phyloP scores from a whole-genome alignment of 2,329 filamentous ascomycete species.

The Chrysoporthe puriensis region DNA sequence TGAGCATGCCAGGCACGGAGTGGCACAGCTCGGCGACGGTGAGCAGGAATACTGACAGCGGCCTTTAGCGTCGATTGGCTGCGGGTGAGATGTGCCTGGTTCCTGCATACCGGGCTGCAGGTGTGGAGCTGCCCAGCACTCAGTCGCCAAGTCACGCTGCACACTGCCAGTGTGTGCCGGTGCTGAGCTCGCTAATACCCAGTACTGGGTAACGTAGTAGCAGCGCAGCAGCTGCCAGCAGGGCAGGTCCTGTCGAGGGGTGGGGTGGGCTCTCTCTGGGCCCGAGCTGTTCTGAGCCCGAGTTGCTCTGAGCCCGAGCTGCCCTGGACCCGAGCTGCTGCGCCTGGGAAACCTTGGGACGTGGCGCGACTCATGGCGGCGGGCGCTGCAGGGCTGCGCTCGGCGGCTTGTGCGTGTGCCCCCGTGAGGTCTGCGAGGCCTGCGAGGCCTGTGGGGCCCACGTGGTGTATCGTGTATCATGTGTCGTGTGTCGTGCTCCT shows the following conservation, averaged over 20 bases:
- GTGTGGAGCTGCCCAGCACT: not conserved
- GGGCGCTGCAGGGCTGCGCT: not conserved
- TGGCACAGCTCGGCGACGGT: not conserved
- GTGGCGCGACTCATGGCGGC: not conserved
- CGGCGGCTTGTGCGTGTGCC: not conserved
- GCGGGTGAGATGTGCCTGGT: slow-evolving; percentile 20
- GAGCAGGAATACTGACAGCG: not conserved
- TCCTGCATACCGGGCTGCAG: slow-evolving; percentile 21
- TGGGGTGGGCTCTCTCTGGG: too few relatives aligned
- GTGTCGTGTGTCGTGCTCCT: not conserved
- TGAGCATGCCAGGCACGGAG: not conserved
- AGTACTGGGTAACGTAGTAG: too few relatives aligned
- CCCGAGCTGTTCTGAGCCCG: too few relatives aligned
- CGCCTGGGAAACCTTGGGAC: not conserved
- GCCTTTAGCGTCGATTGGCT: slow-evolving; percentile 14
- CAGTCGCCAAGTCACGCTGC: too few relatives aligned
- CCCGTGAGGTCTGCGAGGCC: not conserved
- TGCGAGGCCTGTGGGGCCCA: not conserved
- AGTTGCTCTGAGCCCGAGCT: too few relatives aligned
- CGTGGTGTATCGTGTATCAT: not conserved
- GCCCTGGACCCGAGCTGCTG: too few relatives aligned
- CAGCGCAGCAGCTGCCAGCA: too few relatives aligned
- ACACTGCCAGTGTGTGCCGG: too few relatives aligned
- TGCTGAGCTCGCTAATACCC: too few relatives aligned
- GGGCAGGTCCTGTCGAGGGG: too few relatives aligned